These are phyloP conservation scores for Perkinsus chesapeaki DNA, from an alignment of 169 alveolate species.

Conservation along the genomic window DNA sequence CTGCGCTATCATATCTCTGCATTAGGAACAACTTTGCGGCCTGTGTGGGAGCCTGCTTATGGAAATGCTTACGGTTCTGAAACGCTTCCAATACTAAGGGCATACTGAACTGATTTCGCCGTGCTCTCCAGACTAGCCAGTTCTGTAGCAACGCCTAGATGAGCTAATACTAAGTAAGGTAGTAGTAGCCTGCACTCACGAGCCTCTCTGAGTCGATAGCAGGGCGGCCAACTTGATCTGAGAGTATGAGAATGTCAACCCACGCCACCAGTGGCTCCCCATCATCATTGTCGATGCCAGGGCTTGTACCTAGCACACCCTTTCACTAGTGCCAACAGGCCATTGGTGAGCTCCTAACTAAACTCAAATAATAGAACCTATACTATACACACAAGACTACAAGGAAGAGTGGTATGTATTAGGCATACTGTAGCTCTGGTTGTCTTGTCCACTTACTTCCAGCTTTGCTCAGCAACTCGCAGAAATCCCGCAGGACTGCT, in stretches of 20 bases:
- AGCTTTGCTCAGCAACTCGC: neutral
- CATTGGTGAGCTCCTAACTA: no score
- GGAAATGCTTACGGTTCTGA: neutral
- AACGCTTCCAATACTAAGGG: neutral
- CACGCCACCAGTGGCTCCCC: neutral
- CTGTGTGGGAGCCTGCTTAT: no score
- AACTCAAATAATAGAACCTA: no score
- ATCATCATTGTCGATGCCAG: neutral
- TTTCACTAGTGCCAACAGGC: no score
- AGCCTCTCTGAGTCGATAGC: neutral
- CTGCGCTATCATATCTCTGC: no score
- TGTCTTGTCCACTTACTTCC: neutral
- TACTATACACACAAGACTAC: no score
- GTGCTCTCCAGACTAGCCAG: neutral
- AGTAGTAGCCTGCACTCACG: neutral
- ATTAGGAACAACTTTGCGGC: no score
- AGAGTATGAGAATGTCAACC: neutral
- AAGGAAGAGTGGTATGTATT: no score
- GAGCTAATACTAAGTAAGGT: no score
- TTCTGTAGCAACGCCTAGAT: neutral
- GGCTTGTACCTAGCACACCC: neutral
- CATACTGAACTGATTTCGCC: neutral
- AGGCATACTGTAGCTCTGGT: no score
- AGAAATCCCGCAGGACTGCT: neutral
- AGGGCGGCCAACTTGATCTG: neutral